Evolutionary conservation across 108 stramenopile genomes (phyloP).

Genomic region (Cyclotella choctawhatcheeana): DNA sequence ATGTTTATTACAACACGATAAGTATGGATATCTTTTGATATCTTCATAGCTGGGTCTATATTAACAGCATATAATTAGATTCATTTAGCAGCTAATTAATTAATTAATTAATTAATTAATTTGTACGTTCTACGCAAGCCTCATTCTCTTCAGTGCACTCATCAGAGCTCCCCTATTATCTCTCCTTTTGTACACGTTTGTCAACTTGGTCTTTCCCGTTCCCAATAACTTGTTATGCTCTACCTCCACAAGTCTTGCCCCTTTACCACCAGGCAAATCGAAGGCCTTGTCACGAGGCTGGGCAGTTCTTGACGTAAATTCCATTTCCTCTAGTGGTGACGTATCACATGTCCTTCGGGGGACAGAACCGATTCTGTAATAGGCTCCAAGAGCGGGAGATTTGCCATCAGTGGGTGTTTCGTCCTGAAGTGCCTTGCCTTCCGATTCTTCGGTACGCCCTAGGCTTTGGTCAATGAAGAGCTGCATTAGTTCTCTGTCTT

Average conservation of each 20-base stretch:
- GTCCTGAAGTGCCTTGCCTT: slow-evolving; percentile 11
- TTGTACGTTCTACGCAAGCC: slow-evolving; percentile 58
- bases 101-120: too few relatives aligned
- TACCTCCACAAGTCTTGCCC: slow-evolving; percentile 69
- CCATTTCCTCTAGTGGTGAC: slow-evolving; percentile 58
- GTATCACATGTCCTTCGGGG: slow-evolving; percentile 56
- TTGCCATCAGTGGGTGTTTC: slow-evolving; percentile 30
- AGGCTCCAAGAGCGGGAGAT: slow-evolving; percentile 57
- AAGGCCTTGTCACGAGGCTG: slow-evolving; percentile 61
- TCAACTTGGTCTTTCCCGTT: slow-evolving; percentile 67
- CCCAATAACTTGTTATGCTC: slow-evolving; percentile 43
- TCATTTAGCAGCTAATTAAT: too few relatives aligned
- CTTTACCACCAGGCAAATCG: slow-evolving; percentile 68
- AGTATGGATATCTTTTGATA: too few relatives aligned
- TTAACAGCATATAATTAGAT: too few relatives aligned
- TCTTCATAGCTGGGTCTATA: too few relatives aligned
- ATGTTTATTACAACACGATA: too few relatives aligned
- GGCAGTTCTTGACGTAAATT: slow-evolving; percentile 44
- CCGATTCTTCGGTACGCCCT: slow-evolving; percentile 8
- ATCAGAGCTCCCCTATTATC: slow-evolving; percentile 77
- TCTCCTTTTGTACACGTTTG: slow-evolving; percentile 83
- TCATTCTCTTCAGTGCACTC: slow-evolving; percentile 72
- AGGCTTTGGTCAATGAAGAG: slow-evolving; percentile 72
- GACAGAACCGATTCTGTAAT: slow-evolving; percentile 67
- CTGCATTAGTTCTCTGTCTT: slow-evolving; percentile 79